Evolutionary conservation across 768 basidiomycete genomes (phyloP).

Genomic region (Polyporus arcularius): DNA sequence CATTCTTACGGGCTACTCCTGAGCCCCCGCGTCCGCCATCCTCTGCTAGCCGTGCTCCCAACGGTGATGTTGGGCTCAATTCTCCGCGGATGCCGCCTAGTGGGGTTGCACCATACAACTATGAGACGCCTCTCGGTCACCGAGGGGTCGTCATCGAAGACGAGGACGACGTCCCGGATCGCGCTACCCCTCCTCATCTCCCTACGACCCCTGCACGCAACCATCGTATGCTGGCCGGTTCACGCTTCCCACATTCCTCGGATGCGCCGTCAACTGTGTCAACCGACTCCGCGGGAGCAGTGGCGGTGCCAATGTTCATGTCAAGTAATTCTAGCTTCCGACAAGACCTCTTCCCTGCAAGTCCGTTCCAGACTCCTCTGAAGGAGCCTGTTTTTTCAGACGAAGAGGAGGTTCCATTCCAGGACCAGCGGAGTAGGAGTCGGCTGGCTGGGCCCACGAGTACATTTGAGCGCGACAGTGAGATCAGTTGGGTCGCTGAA

Average conservation of each 20-base stretch:
- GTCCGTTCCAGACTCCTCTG: slow-evolving; percentile 72
- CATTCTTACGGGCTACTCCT: slow-evolving; percentile 32
- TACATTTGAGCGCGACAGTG: slow-evolving; percentile 41
- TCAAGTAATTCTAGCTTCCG: slow-evolving; percentile 49
- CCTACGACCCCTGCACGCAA: slow-evolving; percentile 47
- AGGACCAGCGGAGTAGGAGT: slow-evolving; percentile 27
- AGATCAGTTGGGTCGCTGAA: slow-evolving; percentile 76
- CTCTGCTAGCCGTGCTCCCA: slow-evolving; percentile 11
- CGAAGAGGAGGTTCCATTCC: slow-evolving; percentile 57
- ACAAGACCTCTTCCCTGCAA: slow-evolving; percentile 63
- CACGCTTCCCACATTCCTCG: slow-evolving; percentile 50
- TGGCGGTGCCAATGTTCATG: slow-evolving; percentile 52
- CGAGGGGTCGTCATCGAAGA: slow-evolving; percentile 71
- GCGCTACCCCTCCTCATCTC: slow-evolving; percentile 37
- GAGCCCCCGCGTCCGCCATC: slow-evolving; percentile 23
- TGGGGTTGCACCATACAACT: slow-evolving; percentile 13
- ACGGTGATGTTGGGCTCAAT: slow-evolving; percentile 10
- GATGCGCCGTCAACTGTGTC: slow-evolving; percentile 53
- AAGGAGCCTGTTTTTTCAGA: slow-evolving; percentile 64
- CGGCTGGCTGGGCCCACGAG: slow-evolving; percentile 21
- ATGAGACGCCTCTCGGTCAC: slow-evolving; percentile 42
- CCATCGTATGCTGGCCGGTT: slow-evolving; percentile 25
- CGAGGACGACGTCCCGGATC: slow-evolving; percentile 53
- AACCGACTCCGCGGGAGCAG: slow-evolving; percentile 45
- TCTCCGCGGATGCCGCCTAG: slow-evolving; percentile 8